A percentile compares a stretch with the other conserved stretches of the same genome.
These are phyloP conservation scores for Peronospora belbahrii DNA, from an alignment of 352 stramenopile species.

Conservation along the genomic window DNA sequence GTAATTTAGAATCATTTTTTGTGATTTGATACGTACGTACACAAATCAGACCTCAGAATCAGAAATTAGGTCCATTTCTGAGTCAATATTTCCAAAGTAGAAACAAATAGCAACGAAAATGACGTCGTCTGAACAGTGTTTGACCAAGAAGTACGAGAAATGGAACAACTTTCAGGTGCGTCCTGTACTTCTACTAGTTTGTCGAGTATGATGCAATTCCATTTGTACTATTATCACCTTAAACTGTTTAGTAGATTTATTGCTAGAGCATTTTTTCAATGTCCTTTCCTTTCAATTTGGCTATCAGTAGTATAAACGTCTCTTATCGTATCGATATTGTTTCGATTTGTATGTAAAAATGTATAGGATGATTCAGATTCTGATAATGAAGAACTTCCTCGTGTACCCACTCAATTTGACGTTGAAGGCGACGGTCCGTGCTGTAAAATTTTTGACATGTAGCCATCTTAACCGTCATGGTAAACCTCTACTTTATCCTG, in stretches of 20 bases:
- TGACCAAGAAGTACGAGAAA: conserved; percentile 86
- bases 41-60: background rate
- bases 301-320: no score
- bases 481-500: background rate
- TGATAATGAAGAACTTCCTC: conserved; percentile 43
- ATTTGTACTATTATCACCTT: background rate
- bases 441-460: background rate
- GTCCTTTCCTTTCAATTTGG: background rate
- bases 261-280: background rate
- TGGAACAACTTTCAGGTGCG: conserved; percentile 80
- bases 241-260: background rate
- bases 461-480: background rate
- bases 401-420: conserved; percentile 75
- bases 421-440: conserved; percentile 65
- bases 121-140: conserved; percentile 53
- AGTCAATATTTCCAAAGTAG: background rate
- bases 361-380: conserved; percentile 56
- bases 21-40: background rate
- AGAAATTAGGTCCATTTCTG: conserved; percentile 10
- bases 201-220: background rate
- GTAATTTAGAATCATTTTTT: background rate
- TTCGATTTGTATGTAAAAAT: background rate
- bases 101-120: conserved; percentile 11
- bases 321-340: no score
- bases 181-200: background rate